Evolutionary conservation across 2,329 filamentous ascomycete species (phyloP).

Genomic region (Hysterium pulicare): DNA sequence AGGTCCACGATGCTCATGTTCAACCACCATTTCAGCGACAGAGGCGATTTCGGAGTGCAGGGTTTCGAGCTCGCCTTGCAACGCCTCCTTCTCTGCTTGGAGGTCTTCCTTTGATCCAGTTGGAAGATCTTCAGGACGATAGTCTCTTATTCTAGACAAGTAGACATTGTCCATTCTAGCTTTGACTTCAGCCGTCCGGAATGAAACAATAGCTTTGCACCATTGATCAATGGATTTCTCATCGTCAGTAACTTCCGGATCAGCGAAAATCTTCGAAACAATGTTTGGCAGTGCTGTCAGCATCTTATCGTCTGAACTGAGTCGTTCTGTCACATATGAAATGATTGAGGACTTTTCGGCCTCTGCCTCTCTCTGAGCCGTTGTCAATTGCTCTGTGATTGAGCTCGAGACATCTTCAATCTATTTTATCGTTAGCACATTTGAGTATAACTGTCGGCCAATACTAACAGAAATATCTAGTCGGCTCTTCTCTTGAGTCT

Average conservation of each 20-base stretch:
- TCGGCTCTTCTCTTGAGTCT: slow-evolving; percentile 40
- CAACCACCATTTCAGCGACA: slow-evolving; percentile 67
- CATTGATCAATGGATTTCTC: slow-evolving; percentile 54
- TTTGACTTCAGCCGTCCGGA: slow-evolving; percentile 41
- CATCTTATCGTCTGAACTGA: slow-evolving; percentile 63
- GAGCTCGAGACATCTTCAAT: slow-evolving; percentile 28
- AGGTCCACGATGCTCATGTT: slow-evolving; percentile 64
- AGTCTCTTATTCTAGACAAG: slow-evolving; percentile 39
- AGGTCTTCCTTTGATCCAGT: slow-evolving; percentile 40
- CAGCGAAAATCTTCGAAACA: slow-evolving; percentile 55
- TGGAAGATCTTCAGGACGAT: slow-evolving; percentile 8
- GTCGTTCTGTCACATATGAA: slow-evolving; percentile 48
- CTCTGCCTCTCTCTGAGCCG: slow-evolving; percentile 49
- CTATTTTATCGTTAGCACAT: slow-evolving; percentile 8
- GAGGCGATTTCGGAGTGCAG: slow-evolving; percentile 67
- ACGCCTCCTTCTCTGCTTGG: slow-evolving; percentile 48
- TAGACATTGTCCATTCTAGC: slow-evolving; percentile 51
- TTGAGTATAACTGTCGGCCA: background rate
- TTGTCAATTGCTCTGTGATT: slow-evolving; percentile 32
- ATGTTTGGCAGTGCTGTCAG: slow-evolving; percentile 65
- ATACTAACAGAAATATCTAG: slow-evolving; percentile 36
- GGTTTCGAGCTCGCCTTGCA: slow-evolving; percentile 66
- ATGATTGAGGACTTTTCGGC: slow-evolving; percentile 46
- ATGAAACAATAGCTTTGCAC: slow-evolving; percentile 44
- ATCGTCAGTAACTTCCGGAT: slow-evolving; percentile 50